phyloP scores from a whole-genome alignment of 345 rosid species.

The Zanthoxylum bungeanum region DNA sequence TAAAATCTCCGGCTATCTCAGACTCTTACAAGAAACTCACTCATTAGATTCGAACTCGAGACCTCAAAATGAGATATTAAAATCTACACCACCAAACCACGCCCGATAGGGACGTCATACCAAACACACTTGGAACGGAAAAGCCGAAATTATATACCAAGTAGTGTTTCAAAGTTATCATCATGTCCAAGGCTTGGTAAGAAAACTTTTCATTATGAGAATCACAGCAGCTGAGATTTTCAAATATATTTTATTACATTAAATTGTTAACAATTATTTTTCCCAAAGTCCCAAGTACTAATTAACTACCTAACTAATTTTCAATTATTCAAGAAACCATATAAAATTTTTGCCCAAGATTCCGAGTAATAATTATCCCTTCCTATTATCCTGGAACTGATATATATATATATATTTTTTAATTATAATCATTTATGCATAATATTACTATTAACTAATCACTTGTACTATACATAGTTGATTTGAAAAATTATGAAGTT shows the following conservation, averaged over 20 bases:
- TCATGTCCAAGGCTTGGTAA: background rate
- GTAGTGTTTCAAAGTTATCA: constrained; percentile 14
- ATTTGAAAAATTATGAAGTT: constrained; percentile 12
- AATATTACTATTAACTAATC: background rate
- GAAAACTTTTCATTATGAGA: background rate
- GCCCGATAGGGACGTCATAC: too few relatives aligned
- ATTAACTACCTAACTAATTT: background rate
- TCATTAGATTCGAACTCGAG: too few relatives aligned
- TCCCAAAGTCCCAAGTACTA: background rate
- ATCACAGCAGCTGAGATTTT: background rate
- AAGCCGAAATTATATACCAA: background rate
- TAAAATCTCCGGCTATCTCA: too few relatives aligned
- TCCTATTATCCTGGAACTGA: constrained; percentile 31
- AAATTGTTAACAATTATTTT: background rate
- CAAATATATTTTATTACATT: background rate
- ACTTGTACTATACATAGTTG: constrained; percentile 11
- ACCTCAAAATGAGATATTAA: too few relatives aligned
- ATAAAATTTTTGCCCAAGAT: constrained; percentile 6
- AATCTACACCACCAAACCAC: too few relatives aligned
- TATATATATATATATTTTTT: too few relatives aligned
- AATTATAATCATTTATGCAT: constrained; percentile 1
- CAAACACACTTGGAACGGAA: constrained; percentile 13
- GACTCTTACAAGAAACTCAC: too few relatives aligned
- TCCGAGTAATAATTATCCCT: constrained; percentile 20
- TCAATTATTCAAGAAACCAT: background rate